Conservation (phyloP, 2,329 filamentous ascomycete genomes). For the Coniochaeta ligniaria region DNA sequence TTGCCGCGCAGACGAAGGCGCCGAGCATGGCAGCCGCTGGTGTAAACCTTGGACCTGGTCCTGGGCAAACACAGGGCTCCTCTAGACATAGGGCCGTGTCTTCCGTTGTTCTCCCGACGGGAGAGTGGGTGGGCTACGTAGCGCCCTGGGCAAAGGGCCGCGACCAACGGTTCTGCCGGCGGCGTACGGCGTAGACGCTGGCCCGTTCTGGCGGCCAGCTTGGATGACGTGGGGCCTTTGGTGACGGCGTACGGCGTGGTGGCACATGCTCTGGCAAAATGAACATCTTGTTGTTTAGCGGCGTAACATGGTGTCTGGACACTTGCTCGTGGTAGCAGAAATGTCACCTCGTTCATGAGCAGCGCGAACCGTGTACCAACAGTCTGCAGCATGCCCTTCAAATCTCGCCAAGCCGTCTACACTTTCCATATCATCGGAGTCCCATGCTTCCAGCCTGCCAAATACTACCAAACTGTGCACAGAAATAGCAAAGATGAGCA, state of each 20-base stretch:
- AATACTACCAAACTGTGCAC: neutral
- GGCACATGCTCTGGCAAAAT: neutral
- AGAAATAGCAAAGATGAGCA: neutral
- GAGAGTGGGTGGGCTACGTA: neutral
- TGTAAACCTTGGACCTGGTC: neutral
- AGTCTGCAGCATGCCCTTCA: too few relatives aligned
- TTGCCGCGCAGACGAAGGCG: neutral
- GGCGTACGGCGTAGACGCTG: constrained; percentile 1
- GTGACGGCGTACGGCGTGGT: neutral
- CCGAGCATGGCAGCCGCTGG: neutral
- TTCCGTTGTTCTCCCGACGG: neutral
- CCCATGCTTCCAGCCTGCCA: neutral
- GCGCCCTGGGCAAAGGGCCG: neutral
- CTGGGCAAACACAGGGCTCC: neutral
- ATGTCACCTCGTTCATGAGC: neutral
- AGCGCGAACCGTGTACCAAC: neutral
- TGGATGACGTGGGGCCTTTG: neutral
- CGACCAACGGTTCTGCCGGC: neutral
- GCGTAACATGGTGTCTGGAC: neutral
- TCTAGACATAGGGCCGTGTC: neutral
- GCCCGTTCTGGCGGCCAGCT: neutral
- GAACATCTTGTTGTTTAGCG: neutral
- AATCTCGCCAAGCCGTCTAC: neutral
- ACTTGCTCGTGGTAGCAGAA: neutral
- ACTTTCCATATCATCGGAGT: neutral